Base-by-base conservation (phyloP, 1,139 yeast species). In the Taiozyma onychis region DNA sequence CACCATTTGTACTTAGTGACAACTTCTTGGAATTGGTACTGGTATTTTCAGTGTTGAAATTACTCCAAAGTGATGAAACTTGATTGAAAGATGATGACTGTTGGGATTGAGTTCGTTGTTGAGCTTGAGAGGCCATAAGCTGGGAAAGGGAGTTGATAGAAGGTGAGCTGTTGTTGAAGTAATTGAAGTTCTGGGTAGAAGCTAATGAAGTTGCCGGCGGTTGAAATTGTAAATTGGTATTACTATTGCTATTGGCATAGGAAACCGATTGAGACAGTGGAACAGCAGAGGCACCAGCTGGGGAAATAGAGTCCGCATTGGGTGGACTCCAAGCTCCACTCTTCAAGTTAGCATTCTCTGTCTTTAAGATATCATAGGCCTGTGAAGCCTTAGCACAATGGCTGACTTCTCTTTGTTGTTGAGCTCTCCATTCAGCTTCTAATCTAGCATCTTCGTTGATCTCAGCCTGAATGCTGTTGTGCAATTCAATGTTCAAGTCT, bases 391-490 rank as follows among this genome's bases (percentile, higher is more conserved):
- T 56, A 6, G 45, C 39, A 48, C 66, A 64, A 44, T 58, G 54
- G 11, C 48, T 48, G 2, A 60, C 67, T 45, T 63, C 66, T 22
- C 58, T 56, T 43, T 58, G 60, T 48, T 58, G 63, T 37, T 56
- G 58, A 11, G 62, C 66, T 54, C 69, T 63, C 73, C 74, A 70
- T 45, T 62, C 63, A 2, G 69, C 64, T 50, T 69, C 73, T 9
- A 65, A 53, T 43, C 57, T 59, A 26, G 65, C 58, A 50, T 71
- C 74, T 4, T 56, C 51, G 11, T 54, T 54, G 7, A 68, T 52
- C 37, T 70, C 71, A 6, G 54, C 48, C 16, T 56, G 56, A 22
- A 70, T 35, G 22, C 62, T 63, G n/a, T 51, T 49, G 51, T 65
- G 59, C 59, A 71, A 59, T 6, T 58, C 62, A 4, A 64, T 65